Evolutionary conservation across 139 green algal genomes (phyloP), one percentile per base, ranked within the genome.

Genomic region (Coccomyxa sp.): DNA sequence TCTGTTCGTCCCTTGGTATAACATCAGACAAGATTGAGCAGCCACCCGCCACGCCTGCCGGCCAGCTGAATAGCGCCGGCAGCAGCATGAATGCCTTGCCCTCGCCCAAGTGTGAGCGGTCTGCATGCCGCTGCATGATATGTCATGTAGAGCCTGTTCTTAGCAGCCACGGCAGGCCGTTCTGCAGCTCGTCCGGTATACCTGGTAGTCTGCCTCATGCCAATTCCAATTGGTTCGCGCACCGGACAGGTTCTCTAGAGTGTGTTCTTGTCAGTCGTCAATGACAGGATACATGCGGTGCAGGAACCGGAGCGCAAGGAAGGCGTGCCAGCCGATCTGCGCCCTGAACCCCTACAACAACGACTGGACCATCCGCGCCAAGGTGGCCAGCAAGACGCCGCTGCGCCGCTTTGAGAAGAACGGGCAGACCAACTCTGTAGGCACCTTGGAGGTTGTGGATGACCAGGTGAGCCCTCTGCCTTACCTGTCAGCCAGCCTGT

Each of bases 331-430:
- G 86, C 89, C 89, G 58, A 93, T 93, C 55, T 77, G 74, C 14
- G 80, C 88, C 14, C 80, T 93, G 36, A 93, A 93, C 83, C 89
- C 89, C n/a, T 93, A 93, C 79, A 89, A 88, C 81, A 83, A 79
- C 64, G 74, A 72, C 41, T 95, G 90, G 90, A 85, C 82, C 41
- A 88, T 95, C 81, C 88, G 88, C 76, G 92, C 92, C 31, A 89
- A 90, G 79, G 37, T 95, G 33, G 54, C 82, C 12, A 81, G 73
- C 74, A 89, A 90, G 78, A 80, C 55, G 8, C 73, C 78, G 6
- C 79, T 79, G 38, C 77, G 86, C 41, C 79, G 69, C 83, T 87
- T 83, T 70, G 81, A 71, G 22, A 31, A 35, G 78, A 68, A 33
- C 38, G 68, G 34, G 39, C 24, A 40, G 0, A 68, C 79, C 54